These are phyloP conservation scores for Nemania sp. DNA, from an alignment of 2,329 filamentous ascomycete species.

Conservation along the genomic window DNA sequence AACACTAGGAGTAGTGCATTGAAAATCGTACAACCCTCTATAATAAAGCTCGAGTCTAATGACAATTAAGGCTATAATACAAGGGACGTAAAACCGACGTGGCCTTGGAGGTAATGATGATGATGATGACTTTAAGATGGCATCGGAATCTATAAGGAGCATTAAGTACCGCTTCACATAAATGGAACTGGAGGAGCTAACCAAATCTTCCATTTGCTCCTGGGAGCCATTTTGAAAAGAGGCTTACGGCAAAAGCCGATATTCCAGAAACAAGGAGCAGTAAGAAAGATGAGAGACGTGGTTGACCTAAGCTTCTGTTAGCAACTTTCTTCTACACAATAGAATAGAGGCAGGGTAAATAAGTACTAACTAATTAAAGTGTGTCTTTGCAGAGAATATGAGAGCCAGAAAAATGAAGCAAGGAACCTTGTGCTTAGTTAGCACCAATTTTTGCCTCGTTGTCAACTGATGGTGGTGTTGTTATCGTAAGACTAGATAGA, in stretches of 20 bases:
- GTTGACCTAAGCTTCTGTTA: slow-evolving; percentile 56
- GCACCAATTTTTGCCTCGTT: slow-evolving; percentile 13
- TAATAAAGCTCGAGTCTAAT: slow-evolving; percentile 63
- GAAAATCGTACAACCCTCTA: slow-evolving; percentile 59
- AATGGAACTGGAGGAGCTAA: slow-evolving; percentile 33
- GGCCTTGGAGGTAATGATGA: slow-evolving; percentile 60
- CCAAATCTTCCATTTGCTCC: slow-evolving; percentile 62
- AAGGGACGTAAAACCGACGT: slow-evolving; percentile 59
- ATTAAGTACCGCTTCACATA: slow-evolving; percentile 23
- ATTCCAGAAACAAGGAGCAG: slow-evolving; percentile 60
- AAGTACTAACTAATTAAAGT: slow-evolving; percentile 63
- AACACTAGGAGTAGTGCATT: slow-evolving; percentile 63
- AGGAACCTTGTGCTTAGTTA: slow-evolving; percentile 54
- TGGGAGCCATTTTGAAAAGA: slow-evolving; percentile 60
- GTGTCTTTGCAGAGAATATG: slow-evolving; percentile 60
- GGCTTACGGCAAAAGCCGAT: slow-evolving; percentile 57
- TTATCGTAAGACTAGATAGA: neutral
- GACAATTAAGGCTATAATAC: slow-evolving; percentile 59
- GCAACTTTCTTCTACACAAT: slow-evolving; percentile 1
- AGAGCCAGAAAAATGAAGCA: slow-evolving; percentile 62
- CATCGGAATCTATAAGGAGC: slow-evolving; percentile 45
- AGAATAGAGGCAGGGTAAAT: neutral
- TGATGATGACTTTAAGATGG: slow-evolving; percentile 53
- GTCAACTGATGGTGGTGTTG: slow-evolving; percentile 5
- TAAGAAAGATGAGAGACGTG: slow-evolving; percentile 61